Base-by-base conservation (phyloP, 2,329 filamentous ascomycete genomes). In the Talaromyces sp. region DNA sequence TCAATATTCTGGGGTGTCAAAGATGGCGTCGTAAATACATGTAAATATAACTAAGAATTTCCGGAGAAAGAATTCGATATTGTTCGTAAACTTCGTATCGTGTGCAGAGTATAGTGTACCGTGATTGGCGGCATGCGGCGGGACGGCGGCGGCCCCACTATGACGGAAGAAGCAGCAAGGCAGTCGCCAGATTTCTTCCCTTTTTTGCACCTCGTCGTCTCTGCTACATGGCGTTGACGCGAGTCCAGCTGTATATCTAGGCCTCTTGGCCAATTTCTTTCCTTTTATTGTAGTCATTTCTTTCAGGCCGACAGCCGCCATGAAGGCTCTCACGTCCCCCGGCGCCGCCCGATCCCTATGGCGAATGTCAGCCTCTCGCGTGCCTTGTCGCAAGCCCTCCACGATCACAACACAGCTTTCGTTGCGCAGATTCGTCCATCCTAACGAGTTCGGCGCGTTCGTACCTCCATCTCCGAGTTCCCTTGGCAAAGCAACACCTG, bases 401-500 rank as follows among this genome's bases (percentile, higher is more conserved):
- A 8, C 58, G 24, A 14, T n/a, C 12, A 14, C 58, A 27, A 29
- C 51, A 11, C 64, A 59, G 9, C 62, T 65, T 52, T 58, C 59
- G 5, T 53, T 59, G 31, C 65, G 64, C 27, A 67, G 71, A 62
- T 64, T 64, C 63, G 65, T 72, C 41, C 74, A 77, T 64, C 66
- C 73, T 1, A 67, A 72, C 56, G 79, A 79, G 62, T 90, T 86
- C 70, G 80, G 87, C 64, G 84, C 87, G 14, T 83, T 92, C 66
- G 82, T 84, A 0, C 92, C 92, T 6, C 92, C 92, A 0, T 86
- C 90, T 4, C 92, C 92, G 6, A 83, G 83, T 62, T 89, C 90
- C 41, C 83, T 97, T 31, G 91, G 91, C 56, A 86, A 84, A 58
- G 88, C 92, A 0, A 80, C 79, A 21, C 81, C 84, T 9, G 86